Base-by-base conservation (phyloP, 306 rosid genomes). In the Trichosanthes truncata region DNA sequence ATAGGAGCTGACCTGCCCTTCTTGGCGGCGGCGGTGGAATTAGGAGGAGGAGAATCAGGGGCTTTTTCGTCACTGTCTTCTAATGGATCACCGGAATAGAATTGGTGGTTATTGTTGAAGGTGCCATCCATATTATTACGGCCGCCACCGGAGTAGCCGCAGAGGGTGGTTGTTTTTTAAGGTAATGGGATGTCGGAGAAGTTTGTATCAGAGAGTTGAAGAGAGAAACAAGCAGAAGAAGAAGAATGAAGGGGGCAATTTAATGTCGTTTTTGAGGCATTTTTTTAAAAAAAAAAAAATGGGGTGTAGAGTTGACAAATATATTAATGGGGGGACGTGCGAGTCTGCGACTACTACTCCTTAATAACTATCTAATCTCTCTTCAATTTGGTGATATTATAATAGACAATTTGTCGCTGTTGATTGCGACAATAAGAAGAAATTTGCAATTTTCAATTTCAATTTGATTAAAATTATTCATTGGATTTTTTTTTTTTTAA, bases 181-280 rank as follows among this genome's bases (percentile, higher is more conserved):
- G 67, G 65, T 23, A 59, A 60, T 67, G 76, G 60, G 60, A 9
- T 29, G 78, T 29, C 43, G 78, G 78, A 73, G 8, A 73, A 73
- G 38, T 48, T 17, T 43, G 33, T 40, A 41, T 43, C 31, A 23
- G 55, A 63, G 43, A 20, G 29, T 0, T 7, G 45, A 63, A 46
- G 77, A 68, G 74, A 63, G 45, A 61, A 61, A 4, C 7, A 23
- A 66, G 26, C 36, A 14, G 74, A 36, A 33, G 48, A 66, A 31
- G 74, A 9, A 31, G 8, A 12, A 38, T 7, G 60, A 26, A 8
- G 40, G 52, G 17, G 53, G 51, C 29, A 69, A 35, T 65, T 60
- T 65, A 65, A 69, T 69, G 53, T 41, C 0, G 53, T 12, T 9
- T 65, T 65, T 38, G 12, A 35, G 45, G n/a, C n/a, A n/a, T n/a